These are phyloP conservation scores for Suhomyces xylopsoci DNA, from an alignment of 805 yeast genomes.

Conservation along the genomic window DNA sequence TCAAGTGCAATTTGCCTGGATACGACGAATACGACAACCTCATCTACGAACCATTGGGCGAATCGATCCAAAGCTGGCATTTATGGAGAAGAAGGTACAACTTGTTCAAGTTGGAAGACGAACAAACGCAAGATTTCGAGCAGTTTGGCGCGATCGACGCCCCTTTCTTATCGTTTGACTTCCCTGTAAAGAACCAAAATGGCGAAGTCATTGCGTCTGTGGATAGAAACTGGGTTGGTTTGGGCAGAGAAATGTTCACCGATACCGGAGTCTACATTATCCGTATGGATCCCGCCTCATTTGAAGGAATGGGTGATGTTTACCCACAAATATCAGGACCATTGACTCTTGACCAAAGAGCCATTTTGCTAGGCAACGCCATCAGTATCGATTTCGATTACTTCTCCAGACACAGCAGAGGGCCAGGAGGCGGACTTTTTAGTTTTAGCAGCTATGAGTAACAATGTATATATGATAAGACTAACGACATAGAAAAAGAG, in stretches of 20 bases:
- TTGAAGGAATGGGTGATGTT: conserved; percentile 52
- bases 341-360: conserved; percentile 76
- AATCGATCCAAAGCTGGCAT: conserved; percentile 91
- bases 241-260: conserved; percentile 88
- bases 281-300: conserved; percentile 73
- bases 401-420: conserved; percentile 83
- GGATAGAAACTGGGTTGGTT: conserved; percentile 92
- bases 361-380: conserved; percentile 81
- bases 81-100: conserved; percentile 88
- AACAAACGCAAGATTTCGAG: conserved; percentile 43
- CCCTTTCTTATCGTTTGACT: conserved; percentile 81
- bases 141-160: conserved; percentile 90
- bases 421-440: conserved; percentile 47
- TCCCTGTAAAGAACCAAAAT: conserved; percentile 63
- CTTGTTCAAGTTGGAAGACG: conserved; percentile 54
- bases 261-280: conserved; percentile 92
- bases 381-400: conserved; percentile 94
- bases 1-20: conserved; percentile 67
- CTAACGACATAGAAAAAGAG: not conserved
- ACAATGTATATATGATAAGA: not conserved
- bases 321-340: conserved; percentile 52
- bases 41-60: conserved; percentile 62
- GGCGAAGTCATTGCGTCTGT: conserved; percentile 69
- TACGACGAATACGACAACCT: conserved; percentile 32
- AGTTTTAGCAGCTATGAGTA: conserved; percentile 28